Evolutionary conservation across 2,329 filamentous ascomycete species (phyloP), one percentile per base, ranked within the genome.

Genomic region (Fusarium phyllophilum): DNA sequence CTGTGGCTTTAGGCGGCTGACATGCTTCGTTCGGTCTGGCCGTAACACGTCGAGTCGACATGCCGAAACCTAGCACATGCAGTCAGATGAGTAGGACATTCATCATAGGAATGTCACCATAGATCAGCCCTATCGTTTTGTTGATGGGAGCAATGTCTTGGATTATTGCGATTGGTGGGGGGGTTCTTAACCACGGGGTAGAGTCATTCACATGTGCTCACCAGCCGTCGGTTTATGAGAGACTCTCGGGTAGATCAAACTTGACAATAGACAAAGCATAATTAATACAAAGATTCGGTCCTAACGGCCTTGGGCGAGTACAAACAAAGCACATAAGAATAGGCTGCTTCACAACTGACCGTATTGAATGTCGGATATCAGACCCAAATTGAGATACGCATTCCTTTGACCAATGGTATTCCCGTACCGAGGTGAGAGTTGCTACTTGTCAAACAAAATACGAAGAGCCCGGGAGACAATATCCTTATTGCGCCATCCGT

Each of bases 1-100:
- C 72, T 75, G 72, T 72, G 72, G 56, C 55, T 72, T 38, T 59
- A 34, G 52, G 60, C 72, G 72, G 72, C 72, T 70, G 72, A 75
- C 72, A 74, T 72, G 68, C 68, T 54, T 74, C 72, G 72, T 51
- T 74, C 72, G 72, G 72, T 44, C 61, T 56, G 54, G 48, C 68
- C 72, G 72, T 74, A 20, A 64, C 44, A 55, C 49, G 49, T 64
- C 20, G 46, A 67, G 45, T 64, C 38, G 46, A 33, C 34, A 48
- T 55, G 33, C 41, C 38, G 38, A 62, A 26, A 34, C 51, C 41
- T 39, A 46, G 34, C 44, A 65, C 29, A 73, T 74, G 72, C 68
- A 75, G 72, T 74, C 72, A 74, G 68, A 75, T 75, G 72, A 73
- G 57, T 67, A 62, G 39, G 55, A 59, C 64, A 62, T 49, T 26